Evolutionary conservation across 2,329 filamentous ascomycete genomes (phyloP), one percentile per base, ranked within the genome.

Genomic region (Colletotrichum liriopes): DNA sequence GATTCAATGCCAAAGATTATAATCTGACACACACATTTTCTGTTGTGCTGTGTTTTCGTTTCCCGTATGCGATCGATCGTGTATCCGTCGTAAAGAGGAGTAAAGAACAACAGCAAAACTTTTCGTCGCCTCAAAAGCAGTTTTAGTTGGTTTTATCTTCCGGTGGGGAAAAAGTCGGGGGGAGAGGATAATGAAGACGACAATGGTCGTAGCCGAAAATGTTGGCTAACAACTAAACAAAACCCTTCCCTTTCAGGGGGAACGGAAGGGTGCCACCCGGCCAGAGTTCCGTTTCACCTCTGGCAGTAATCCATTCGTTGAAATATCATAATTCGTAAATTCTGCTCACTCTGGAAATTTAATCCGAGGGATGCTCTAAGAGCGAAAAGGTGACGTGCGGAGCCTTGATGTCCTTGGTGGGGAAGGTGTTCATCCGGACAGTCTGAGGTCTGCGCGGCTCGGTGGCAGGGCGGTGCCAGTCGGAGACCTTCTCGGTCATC

Each of bases 401-500:
- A 39, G 35, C 62, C 67, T 63, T 72, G 18, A 58, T 56, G 32
- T 64, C 68, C 67, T 74, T 74, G 63, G 59, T 49, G 12, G 66
- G 65, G 35, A 71, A 67, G 32, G 73, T 71, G 39, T 65, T 68
- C 71, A 66, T 73, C 20, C 71, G 54, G 20, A 73, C 69, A 26
- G 72, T 58, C 41, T 56, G 59, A 20, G 54, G 73, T 65, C 70
- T 73, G 72, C 69, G 73, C 72, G 47, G 61, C 52, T 74, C 71
- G 37, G 43, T 35, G 35, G 60, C 32, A 8, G 67, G 41, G 32
- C 14, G 39, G 43, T 69, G 69, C 72, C 72, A 73, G 47, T 73
- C 72, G 37, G 60, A 59, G 52, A 60, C 59, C 72, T 78, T 77
- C 71, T 76, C 74, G 41, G 76, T 76, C 74, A 84, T 83, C 75